Conservation (phyloP, 2,329 filamentous ascomycete genomes). For the Pestalotiopsis sp. region DNA sequence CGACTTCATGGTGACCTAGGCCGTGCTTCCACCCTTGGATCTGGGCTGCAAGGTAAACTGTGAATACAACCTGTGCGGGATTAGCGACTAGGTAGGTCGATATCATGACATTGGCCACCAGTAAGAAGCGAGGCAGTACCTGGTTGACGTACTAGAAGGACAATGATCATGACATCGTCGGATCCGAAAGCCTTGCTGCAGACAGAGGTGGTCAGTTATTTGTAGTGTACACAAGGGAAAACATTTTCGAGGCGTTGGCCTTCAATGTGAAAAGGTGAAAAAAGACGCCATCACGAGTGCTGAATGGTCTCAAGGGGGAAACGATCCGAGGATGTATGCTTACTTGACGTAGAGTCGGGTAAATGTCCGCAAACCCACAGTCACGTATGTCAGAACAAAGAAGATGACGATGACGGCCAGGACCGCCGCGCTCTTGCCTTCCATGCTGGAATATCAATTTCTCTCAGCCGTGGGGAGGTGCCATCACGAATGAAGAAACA, state of each 20-base stretch:
- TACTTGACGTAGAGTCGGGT: background rate
- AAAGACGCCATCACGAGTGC: no score
- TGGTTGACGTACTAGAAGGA: background rate
- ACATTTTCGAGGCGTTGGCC: no score
- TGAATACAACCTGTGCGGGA: background rate
- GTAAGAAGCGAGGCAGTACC: background rate
- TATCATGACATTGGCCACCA: background rate
- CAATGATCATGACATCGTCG: conserved; percentile 5
- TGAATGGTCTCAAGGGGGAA: background rate
- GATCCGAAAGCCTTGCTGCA: background rate
- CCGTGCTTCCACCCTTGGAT: conserved; percentile 10
- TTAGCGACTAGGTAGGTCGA: background rate
- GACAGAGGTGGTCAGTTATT: background rate
- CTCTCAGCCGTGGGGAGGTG: background rate
- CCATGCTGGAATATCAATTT: background rate
- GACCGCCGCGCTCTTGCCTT: background rate
- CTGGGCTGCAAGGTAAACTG: conserved; percentile 4
- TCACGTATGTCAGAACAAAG: conserved; percentile 3
- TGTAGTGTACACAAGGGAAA: background rate
- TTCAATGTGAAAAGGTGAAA: no score
- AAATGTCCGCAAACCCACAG: conserved; percentile 1
- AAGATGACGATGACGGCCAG: conserved; percentile 1
- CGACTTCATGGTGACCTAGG: conserved; percentile 1
- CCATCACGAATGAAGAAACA: no score
- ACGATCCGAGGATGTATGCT: background rate